These are phyloP conservation scores for Lactarius sanguifluus DNA, from an alignment of 768 basidiomycete genomes.

Conservation along the genomic window DNA sequence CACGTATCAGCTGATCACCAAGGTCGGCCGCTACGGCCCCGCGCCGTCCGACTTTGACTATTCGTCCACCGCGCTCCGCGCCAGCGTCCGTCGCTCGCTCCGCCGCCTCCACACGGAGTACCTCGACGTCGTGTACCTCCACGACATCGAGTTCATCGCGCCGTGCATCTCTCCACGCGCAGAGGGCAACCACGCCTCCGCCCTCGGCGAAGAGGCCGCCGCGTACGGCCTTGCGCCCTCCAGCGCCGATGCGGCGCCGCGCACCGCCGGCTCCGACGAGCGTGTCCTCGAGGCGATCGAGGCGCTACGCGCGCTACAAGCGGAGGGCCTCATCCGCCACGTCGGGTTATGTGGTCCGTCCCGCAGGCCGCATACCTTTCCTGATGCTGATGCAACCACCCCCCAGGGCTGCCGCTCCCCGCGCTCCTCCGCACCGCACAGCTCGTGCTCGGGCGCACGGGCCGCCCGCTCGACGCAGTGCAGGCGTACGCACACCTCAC, in stretches of 20 bases:
- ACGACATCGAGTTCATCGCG: slow-evolving; percentile 81
- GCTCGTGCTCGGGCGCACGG: slow-evolving; percentile 48
- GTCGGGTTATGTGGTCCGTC: slow-evolving; percentile 77
- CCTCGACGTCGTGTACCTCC: slow-evolving; percentile 78
- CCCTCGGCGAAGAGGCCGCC: slow-evolving; percentile 51
- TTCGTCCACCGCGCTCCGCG: slow-evolving; percentile 59
- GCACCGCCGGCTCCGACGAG: slow-evolving; percentile 66
- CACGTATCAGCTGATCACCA: slow-evolving; percentile 80
- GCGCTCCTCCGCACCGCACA: slow-evolving; percentile 82
- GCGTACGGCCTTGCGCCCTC: slow-evolving; percentile 67
- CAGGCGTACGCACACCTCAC: slow-evolving; percentile 81
- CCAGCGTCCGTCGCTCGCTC: slow-evolving; percentile 65
- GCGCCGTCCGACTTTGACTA: slow-evolving; percentile 63
- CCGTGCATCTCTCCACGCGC: slow-evolving; percentile 48
- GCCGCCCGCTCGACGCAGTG: slow-evolving; percentile 69
- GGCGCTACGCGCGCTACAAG: slow-evolving; percentile 65
- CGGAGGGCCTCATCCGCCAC: slow-evolving; percentile 66
- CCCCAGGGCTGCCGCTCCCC: slow-evolving; percentile 74
- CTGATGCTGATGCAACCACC: neutral
- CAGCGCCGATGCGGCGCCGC: slow-evolving; percentile 36
- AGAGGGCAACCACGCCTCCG: slow-evolving; percentile 56
- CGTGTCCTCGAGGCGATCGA: slow-evolving; percentile 65
- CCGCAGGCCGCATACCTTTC: too few relatives aligned
- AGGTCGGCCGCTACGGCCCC: slow-evolving; percentile 76
- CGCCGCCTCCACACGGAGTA: slow-evolving; percentile 71